phyloP scores from a whole-genome alignment of 441 rosid species.

The Pelargonium fulgidum region DNA sequence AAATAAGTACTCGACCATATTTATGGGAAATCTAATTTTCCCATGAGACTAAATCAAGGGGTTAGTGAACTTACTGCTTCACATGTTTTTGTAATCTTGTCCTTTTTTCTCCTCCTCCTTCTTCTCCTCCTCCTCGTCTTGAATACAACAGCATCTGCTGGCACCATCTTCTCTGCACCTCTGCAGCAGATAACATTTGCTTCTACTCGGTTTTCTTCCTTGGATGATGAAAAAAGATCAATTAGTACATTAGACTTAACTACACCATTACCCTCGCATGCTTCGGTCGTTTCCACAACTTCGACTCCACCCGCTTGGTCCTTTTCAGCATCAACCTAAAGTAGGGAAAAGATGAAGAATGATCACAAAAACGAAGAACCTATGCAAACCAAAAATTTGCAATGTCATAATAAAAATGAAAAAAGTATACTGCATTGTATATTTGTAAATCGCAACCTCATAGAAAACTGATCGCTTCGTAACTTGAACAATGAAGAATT shows the following conservation, averaged over 20 bases:
- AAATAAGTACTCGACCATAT: background rate
- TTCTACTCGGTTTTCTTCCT: background rate
- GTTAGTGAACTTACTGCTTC: background rate
- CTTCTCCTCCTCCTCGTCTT: background rate
- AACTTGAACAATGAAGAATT: background rate
- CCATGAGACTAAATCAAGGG: slow-evolving; percentile 1
- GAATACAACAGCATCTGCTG: background rate
- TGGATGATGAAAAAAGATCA: slow-evolving; percentile 2
- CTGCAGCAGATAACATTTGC: background rate
- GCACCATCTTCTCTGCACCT: background rate
- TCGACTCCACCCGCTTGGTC: slow-evolving; percentile 1
- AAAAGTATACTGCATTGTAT: background rate
- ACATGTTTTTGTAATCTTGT: background rate
- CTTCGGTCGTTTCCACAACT: background rate
- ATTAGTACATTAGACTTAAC: background rate
- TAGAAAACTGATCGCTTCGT: background rate
- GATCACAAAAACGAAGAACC: background rate
- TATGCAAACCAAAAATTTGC: background rate
- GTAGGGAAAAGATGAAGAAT: background rate
- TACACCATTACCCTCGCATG: background rate
- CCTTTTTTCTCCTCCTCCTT: background rate
- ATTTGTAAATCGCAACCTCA: background rate
- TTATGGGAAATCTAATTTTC: background rate
- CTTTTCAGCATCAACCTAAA: slow-evolving; percentile 1
- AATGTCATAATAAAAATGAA: background rate